Evolutionary conservation across 495 filamentous ascomycete genomes (phyloP), one percentile per base, ranked within the genome.

Genomic region (Hypoxylon fuscum): DNA sequence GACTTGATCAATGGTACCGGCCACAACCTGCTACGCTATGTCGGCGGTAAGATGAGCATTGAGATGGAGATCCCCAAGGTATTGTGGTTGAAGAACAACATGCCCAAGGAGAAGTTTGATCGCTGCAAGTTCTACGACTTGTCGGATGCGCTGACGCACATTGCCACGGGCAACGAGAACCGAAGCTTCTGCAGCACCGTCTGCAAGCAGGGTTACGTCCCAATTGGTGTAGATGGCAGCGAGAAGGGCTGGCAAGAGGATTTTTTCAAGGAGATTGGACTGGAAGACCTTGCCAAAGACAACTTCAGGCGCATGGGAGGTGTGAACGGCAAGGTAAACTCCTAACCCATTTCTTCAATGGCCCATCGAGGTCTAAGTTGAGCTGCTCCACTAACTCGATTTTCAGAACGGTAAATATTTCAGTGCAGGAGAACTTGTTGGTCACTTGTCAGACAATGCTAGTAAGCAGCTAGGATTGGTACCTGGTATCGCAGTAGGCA

Each of bases 1-100:
- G 85, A 87, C 15, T 87, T 88, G 72, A 96, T 98, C 79, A 98
- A 98, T 76, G 87, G 87, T 11, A 97, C 95, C 1, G 85, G 88
- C 45, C 95, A 98, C 77, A 91, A 92, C 63, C 81, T 98, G n/a
- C 84, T 98, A 31, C 87, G 90, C 45, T 98, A 97, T 74, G 94
- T 98, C 4, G 95, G 95, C 42, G 94, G 95, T 34, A 93, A 86
- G 66, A 98, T 98, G 95, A 96, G 90, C 67, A 90, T 96, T 63
- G 95, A 98, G 79, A 98, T 98, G 95, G 95, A 98, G 72, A 92
- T 97, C 21, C 95, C 95, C 20, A 98, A 98, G 71, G 91, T 97
- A 1, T 80, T 98, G 20, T 98, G 95, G 95, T 78, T 98, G 64
- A 97, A 98, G 81, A 95, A 96, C 70, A 82, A 97, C 75, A 97